A percentile compares a stretch with the other conserved stretches of the same genome.
Conservation (phyloP, 1,139 yeast species). For the Candida sanyaensis region DNA sequence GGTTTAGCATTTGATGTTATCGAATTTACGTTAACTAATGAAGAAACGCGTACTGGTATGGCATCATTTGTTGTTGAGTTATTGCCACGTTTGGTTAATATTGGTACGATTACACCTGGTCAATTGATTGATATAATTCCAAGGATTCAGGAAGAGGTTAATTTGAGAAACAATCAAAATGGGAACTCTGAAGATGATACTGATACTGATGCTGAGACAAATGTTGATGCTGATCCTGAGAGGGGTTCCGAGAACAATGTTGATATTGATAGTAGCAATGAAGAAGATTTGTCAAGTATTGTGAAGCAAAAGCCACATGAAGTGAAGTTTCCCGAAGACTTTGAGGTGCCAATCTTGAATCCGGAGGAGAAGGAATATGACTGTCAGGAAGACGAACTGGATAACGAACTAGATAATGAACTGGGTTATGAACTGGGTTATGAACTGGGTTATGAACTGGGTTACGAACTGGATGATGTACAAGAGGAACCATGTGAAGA, state of each 20-base stretch:
- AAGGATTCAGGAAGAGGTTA: constrained; percentile 2
- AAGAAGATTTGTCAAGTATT: not conserved
- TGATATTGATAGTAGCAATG: not conserved
- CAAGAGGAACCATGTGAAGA: not conserved
- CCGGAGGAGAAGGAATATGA: not conserved
- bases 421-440: too few relatives aligned
- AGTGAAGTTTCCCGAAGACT: not conserved
- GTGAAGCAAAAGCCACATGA: not conserved
- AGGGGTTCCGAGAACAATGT: too few relatives aligned
- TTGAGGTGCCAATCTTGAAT: not conserved
- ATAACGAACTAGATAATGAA: not conserved
- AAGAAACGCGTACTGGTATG: constrained; percentile 31
- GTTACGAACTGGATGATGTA: not conserved
- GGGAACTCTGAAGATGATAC: not conserved
- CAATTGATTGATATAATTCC: constrained; percentile 9
- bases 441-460: too few relatives aligned
- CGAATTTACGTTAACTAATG: constrained; percentile 27
- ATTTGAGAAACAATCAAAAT: not conserved
- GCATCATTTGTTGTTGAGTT: constrained; percentile 28
- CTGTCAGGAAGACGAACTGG: not conserved
- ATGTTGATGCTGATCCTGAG: not conserved
- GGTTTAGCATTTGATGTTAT: constrained; percentile 34
- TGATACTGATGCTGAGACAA: too few relatives aligned
- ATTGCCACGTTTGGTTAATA: constrained; percentile 25
- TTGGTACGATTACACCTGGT: constrained; percentile 7